Evolutionary conservation across 2,329 filamentous ascomycete genomes (phyloP).

Genomic region (Fusarium torulosum): DNA sequence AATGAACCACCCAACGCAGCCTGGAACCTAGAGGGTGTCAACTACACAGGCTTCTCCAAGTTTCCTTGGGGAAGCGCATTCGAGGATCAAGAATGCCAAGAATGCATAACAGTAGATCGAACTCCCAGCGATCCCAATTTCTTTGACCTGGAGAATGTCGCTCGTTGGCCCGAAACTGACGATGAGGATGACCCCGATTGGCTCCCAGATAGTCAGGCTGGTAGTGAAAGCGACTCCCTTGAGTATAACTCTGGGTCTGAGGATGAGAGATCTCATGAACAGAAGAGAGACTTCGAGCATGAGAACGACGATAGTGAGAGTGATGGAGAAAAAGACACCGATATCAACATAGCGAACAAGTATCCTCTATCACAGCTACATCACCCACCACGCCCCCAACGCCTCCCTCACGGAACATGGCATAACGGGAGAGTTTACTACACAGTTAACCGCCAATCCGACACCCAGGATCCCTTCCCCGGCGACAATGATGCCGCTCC

Average conservation of each 20-base stretch:
- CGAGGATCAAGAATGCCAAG: background rate
- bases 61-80: too few species aligned
- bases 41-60: background rate
- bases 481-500: rapidly evolving
- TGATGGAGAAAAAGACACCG: too few species aligned
- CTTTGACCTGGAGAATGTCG: background rate
- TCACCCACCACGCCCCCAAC: background rate
- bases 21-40: background rate
- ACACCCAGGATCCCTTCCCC: background rate
- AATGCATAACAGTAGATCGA: background rate
- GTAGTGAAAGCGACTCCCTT: background rate
- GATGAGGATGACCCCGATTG: constrained; percentile 4
- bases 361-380: background rate
- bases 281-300: rapidly evolving
- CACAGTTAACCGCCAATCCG: background rate
- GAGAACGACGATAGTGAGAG: background rate
- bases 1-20: constrained; percentile 1
- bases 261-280: background rate
- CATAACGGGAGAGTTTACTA: background rate
- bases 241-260: constrained; percentile 7
- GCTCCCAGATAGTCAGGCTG: background rate
- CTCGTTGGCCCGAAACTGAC: background rate
- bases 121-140: background rate
- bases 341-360: rapidly evolving
- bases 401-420: constrained; percentile 15